Conservation (phyloP, 805 yeast species). For the Wickerhamiella azyma region DNA sequence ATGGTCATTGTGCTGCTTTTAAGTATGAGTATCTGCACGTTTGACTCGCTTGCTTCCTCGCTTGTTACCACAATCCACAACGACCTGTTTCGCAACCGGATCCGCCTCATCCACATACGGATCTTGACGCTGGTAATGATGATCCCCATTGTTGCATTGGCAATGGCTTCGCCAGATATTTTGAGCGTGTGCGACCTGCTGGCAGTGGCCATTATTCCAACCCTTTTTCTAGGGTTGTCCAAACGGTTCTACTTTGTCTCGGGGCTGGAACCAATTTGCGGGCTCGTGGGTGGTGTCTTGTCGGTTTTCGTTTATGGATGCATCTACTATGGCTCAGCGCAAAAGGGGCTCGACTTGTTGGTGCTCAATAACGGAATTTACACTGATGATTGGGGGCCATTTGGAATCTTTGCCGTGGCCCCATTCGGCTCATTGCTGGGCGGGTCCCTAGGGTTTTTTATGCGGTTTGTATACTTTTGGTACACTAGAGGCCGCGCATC, state of each 20-base stretch:
- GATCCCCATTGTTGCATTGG: conserved; percentile 76
- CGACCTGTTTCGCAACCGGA: conserved; percentile 73
- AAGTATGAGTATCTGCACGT: conserved; percentile 70
- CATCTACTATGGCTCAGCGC: conserved; percentile 50
- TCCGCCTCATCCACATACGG: conserved; percentile 53
- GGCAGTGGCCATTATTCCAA: conserved; percentile 76
- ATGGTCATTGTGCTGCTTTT: conserved; percentile 63
- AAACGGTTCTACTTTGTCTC: conserved; percentile 52
- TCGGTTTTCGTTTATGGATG: conserved; percentile 75
- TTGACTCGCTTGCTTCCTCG: conserved; percentile 81
- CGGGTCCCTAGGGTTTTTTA: conserved; percentile 37
- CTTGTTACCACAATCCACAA: conserved; percentile 80
- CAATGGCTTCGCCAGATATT: conserved; percentile 67
- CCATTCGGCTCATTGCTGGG: conserved; percentile 65
- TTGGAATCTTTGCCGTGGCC: conserved; percentile 87
- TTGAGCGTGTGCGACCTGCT: conserved; percentile 80
- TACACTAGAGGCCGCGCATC: conserved; percentile 9
- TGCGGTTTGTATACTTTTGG: conserved; percentile 16
- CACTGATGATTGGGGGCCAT: conserved; percentile 78
- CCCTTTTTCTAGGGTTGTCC: conserved; percentile 68
- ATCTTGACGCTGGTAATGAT: conserved; percentile 56
- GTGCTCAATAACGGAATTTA: conserved; percentile 56
- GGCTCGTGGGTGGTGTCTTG: conserved; percentile 71
- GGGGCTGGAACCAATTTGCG: conserved; percentile 69
- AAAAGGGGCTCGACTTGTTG: conserved; percentile 62